Conservation (phyloP, 192 early-diverging fungal genomes). For the Linnemannia elongata region DNA sequence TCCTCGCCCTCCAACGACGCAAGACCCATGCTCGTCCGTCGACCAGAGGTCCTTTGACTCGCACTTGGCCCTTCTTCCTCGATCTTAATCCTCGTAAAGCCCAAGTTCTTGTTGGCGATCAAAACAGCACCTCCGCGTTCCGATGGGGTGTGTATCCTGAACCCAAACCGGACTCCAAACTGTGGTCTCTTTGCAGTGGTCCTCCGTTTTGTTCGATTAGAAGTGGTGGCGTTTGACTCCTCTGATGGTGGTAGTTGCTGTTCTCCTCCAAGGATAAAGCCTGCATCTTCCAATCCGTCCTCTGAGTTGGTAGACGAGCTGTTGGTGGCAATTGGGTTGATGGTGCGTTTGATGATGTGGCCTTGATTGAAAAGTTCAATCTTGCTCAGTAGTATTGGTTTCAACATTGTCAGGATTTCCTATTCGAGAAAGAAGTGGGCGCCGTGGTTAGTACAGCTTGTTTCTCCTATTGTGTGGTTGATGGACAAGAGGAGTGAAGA, state of each 20-base stretch:
- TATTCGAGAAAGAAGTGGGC: neutral
- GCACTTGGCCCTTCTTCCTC: neutral
- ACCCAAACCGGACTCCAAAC: conserved; percentile 38
- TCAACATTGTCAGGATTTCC: conserved; percentile 43
- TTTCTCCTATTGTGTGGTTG: neutral
- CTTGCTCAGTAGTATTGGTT: conserved; percentile 26
- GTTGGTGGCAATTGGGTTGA: conserved; percentile 8
- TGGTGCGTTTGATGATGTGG: conserved; percentile 23
- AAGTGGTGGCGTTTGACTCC: neutral
- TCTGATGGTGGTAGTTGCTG: neutral
- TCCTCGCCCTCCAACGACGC: conserved; percentile 17
- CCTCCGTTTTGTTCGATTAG: neutral
- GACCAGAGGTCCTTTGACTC: neutral
- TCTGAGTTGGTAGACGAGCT: conserved; percentile 1
- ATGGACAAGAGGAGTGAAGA: neutral
- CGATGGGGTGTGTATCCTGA: conserved; percentile 21
- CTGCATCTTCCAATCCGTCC: conserved; percentile 43
- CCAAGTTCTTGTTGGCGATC: conserved; percentile 39
- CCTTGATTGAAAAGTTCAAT: conserved; percentile 41
- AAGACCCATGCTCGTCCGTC: conserved; percentile 10
- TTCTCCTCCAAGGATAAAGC: conserved; percentile 32
- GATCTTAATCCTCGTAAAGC: conserved; percentile 26
- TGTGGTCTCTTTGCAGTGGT: conserved; percentile 14
- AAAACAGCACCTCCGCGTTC: conserved; percentile 44
- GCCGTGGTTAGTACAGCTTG: neutral